A percentile compares a stretch with the other conserved stretches of the same genome.
phyloP scores from a whole-genome alignment of 2,329 filamentous ascomycete species.

The Nigrograna mackinnonii region DNA sequence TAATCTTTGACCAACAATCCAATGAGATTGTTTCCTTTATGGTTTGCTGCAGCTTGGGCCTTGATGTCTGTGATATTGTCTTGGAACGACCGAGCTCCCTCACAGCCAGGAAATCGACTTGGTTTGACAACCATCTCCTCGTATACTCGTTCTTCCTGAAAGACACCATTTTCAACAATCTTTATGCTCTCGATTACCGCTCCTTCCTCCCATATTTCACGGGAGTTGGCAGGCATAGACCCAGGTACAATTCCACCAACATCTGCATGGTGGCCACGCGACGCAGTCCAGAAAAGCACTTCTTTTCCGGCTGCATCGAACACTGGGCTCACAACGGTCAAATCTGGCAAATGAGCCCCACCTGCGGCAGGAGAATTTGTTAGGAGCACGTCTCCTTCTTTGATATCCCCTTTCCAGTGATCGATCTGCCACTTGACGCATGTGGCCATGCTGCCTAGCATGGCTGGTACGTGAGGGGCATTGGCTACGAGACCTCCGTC shows the following conservation, averaged over 20 bases:
- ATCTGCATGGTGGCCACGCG: conserved; percentile 76
- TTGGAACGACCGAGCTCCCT: conserved; percentile 31
- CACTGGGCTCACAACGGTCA: conserved; percentile 71
- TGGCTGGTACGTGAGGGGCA: background rate
- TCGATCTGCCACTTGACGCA: background rate
- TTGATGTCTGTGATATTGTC: conserved; percentile 39
- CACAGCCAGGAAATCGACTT: conserved; percentile 41
- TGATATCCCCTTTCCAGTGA: background rate
- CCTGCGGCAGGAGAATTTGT: background rate
- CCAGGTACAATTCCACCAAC: conserved; percentile 58
- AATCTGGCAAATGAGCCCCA: conserved; percentile 68
- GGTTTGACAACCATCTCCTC: conserved; percentile 19
- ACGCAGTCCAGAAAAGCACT: conserved; percentile 80
- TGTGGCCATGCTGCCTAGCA: background rate
- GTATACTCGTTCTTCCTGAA: conserved; percentile 37
- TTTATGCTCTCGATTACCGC: conserved; percentile 35
- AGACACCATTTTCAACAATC: conserved; percentile 30
- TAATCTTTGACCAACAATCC: conserved; percentile 38
- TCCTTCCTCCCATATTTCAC: conserved; percentile 50
- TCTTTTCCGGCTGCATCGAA: conserved; percentile 64
- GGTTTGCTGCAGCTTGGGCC: conserved; percentile 35
- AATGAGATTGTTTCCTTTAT: conserved; percentile 38
- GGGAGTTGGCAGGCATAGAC: conserved; percentile 48
- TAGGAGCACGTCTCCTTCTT: background rate
- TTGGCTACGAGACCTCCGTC: background rate